Conservation (phyloP, 805 yeast species). For the Cyberlindnera mrakii region DNA sequence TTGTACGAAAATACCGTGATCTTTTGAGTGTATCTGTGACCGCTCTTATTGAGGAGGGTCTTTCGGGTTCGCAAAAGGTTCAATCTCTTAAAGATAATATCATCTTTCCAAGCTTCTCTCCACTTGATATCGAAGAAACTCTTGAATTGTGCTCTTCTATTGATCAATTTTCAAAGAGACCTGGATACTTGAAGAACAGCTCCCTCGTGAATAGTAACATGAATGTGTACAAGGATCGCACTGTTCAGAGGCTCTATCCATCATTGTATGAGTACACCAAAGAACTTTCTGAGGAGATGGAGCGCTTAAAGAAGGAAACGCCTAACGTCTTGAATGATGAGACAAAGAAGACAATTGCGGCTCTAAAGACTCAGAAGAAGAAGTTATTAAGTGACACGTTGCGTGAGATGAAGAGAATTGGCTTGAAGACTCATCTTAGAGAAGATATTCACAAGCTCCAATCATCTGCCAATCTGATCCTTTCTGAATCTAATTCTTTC, state of each 20-base stretch:
- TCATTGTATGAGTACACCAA: conserved; percentile 48
- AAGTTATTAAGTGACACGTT: conserved; percentile 72
- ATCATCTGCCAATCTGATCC: conserved; percentile 53
- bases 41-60: conserved; percentile 54
- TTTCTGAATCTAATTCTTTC: conserved; percentile 50
- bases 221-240: conserved; percentile 36
- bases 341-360: conserved; percentile 61
- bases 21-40: conserved; percentile 47
- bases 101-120: conserved; percentile 5
- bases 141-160: conserved; percentile 20
- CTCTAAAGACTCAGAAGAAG: conserved; percentile 76
- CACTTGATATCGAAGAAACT: conserved; percentile 9
- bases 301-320: conserved; percentile 65
- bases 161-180: conserved; percentile 49
- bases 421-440: conserved; percentile 61
- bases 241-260: conserved; percentile 35
- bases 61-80: conserved; percentile 25
- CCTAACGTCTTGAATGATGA: conserved; percentile 69
- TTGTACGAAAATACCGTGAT: conserved; percentile 75
- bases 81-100: conserved; percentile 2
- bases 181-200: conserved; percentile 48
- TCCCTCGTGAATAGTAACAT: conserved; percentile 49
- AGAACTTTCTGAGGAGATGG: conserved; percentile 51
- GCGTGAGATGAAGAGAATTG: conserved; percentile 68
- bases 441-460: conserved; percentile 61